Evolutionary conservation across 495 filamentous ascomycete species (phyloP).

Genomic region (Parathielavia appendiculata): DNA sequence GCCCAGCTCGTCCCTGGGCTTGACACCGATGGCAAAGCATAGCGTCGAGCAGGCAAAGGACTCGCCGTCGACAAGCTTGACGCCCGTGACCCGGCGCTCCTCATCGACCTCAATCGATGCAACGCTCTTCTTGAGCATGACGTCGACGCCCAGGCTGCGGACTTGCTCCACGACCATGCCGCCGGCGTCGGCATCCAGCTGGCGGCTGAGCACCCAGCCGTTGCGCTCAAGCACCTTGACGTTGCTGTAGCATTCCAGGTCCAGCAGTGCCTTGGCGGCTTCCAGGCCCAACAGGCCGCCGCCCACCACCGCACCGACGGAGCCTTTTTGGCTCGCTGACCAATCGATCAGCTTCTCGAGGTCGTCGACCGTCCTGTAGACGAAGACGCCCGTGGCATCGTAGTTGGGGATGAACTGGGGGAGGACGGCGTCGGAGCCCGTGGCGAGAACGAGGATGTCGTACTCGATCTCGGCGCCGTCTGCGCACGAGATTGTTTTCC

Average conservation of each 20-base stretch:
- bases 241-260: slow-evolving; percentile 68
- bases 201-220: slow-evolving; percentile 79
- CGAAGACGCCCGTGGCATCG: slow-evolving; percentile 83
- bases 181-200: slow-evolving; percentile 83
- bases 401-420: slow-evolving; percentile 77
- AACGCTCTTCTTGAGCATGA: slow-evolving; percentile 74
- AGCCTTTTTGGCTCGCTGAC: slow-evolving; percentile 58
- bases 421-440: slow-evolving; percentile 84
- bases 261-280: slow-evolving; percentile 93
- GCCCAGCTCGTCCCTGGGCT: slow-evolving; percentile 77
- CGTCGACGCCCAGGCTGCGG: slow-evolving; percentile 71
- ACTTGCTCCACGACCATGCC: slow-evolving; percentile 82
- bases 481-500: slow-evolving; percentile 66
- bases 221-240: slow-evolving; percentile 88
- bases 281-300: slow-evolving; percentile 87
- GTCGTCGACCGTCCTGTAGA: slow-evolving; percentile 89
- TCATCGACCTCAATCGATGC: slow-evolving; percentile 63
- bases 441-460: slow-evolving; percentile 85
- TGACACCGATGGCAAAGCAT: slow-evolving; percentile 91
- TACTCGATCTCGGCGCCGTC: slow-evolving; percentile 68
- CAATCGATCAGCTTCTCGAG: slow-evolving; percentile 76
- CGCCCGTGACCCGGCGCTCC: slow-evolving; percentile 64
- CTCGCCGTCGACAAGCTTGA: slow-evolving; percentile 82
- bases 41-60: slow-evolving; percentile 76
- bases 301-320: slow-evolving; percentile 76